Evolutionary conservation across 2,329 filamentous ascomycete genomes (phyloP).

Genomic region (Alternaria sp.): DNA sequence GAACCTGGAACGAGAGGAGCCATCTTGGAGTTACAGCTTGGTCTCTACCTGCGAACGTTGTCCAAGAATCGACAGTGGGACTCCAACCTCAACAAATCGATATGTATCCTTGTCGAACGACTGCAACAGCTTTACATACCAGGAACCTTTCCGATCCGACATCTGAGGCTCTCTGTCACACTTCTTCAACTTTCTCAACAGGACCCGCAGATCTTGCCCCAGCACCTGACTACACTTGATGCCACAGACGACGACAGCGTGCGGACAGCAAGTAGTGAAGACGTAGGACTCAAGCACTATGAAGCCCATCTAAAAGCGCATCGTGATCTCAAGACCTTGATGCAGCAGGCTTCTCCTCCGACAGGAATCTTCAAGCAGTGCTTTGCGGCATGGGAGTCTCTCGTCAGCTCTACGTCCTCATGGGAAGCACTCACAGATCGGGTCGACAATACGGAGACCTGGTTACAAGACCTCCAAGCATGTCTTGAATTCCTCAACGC

Average conservation of each 20-base stretch:
- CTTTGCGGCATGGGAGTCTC: slow-evolving; percentile 47
- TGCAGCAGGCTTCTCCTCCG: slow-evolving; percentile 43
- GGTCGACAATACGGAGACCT: slow-evolving; percentile 59
- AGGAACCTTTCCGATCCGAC: slow-evolving; percentile 40
- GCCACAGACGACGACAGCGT: not conserved
- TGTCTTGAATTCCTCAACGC: slow-evolving; percentile 64
- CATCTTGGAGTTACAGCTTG: slow-evolving; percentile 53
- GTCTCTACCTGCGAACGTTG: slow-evolving; percentile 34
- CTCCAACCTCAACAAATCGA: slow-evolving; percentile 30
- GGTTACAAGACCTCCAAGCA: slow-evolving; percentile 59
- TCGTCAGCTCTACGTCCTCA: slow-evolving; percentile 40
- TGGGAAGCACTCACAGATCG: slow-evolving; percentile 50
- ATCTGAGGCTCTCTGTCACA: slow-evolving; percentile 30
- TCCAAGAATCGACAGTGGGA: slow-evolving; percentile 41
- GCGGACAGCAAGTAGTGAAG: slow-evolving; percentile 24
- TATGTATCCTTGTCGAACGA: slow-evolving; percentile 25
- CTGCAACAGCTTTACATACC: slow-evolving; percentile 39
- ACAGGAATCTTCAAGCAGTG: slow-evolving; percentile 35
- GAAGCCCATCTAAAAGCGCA: slow-evolving; percentile 46
- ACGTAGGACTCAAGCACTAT: slow-evolving; percentile 43
- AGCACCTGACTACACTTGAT: slow-evolving; percentile 10
- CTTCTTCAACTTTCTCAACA: slow-evolving; percentile 56
- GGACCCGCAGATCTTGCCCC: slow-evolving; percentile 63
- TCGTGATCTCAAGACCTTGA: slow-evolving; percentile 50
- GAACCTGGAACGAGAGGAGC: slow-evolving; percentile 39